phyloP scores from a whole-genome alignment of 176 grass and related monocot species.

The Oryza officinalis region DNA sequence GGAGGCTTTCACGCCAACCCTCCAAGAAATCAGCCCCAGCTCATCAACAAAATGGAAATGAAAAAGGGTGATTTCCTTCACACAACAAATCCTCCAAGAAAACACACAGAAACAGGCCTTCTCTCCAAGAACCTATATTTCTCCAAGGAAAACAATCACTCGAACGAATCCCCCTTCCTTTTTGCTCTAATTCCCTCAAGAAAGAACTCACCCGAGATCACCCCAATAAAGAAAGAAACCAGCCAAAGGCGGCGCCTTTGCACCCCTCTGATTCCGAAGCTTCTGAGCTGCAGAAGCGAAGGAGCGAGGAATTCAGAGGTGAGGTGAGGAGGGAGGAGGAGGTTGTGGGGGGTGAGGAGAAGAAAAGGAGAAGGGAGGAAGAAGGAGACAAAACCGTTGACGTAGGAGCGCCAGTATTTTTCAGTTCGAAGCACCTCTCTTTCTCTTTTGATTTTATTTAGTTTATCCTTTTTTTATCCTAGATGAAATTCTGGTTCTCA shows the following conservation, averaged over 20 bases:
- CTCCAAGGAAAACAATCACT: slow-evolving; percentile 22
- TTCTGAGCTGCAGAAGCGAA: neutral
- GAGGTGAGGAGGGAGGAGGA: neutral
- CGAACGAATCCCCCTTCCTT: neutral
- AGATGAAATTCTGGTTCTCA: slow-evolving; percentile 7
- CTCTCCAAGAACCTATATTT: neutral
- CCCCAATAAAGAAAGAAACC: neutral
- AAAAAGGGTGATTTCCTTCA: neutral
- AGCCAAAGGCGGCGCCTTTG: neutral
- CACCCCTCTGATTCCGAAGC: neutral
- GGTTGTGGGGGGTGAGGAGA: neutral
- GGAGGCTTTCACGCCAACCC: slow-evolving; percentile 14
- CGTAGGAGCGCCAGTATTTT: neutral
- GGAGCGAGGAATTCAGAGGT: slow-evolving; percentile 9
- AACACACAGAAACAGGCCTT: neutral
- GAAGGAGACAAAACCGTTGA: slow-evolving; percentile 60
- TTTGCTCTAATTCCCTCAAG: neutral
- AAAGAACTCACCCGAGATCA: neutral
- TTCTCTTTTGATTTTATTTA: neutral
- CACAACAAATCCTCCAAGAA: slow-evolving; percentile 17
- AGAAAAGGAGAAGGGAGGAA: slow-evolving; percentile 10
- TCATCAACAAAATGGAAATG: neutral
- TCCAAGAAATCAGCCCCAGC: neutral
- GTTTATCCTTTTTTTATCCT: neutral
- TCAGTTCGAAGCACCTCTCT: neutral